phyloP scores from a whole-genome alignment of 2,329 filamentous ascomycete species.

The Emergomyces africanus region DNA sequence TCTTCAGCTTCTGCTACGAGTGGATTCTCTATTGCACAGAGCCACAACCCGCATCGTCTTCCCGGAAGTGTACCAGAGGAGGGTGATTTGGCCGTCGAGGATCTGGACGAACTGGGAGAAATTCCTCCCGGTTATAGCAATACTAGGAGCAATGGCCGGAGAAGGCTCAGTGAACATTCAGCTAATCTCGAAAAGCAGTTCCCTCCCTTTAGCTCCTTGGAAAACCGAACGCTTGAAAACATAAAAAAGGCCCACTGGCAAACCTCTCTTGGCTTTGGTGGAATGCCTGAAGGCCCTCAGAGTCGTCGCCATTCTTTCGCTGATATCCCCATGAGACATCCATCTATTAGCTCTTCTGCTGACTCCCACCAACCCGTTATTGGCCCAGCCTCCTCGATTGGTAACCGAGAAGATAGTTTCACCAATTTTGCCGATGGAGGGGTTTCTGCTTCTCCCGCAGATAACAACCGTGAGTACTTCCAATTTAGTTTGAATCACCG shows the following conservation, averaged over 20 bases:
- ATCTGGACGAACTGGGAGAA: constrained; percentile 31
- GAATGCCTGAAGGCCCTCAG: constrained; percentile 33
- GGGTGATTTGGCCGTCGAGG: constrained; percentile 31
- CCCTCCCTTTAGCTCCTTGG: constrained; percentile 23
- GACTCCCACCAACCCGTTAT: constrained; percentile 17
- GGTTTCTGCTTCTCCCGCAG: constrained; percentile 25
- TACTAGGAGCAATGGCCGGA: constrained; percentile 23
- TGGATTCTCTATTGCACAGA: constrained; percentile 20
- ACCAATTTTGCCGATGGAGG: constrained; percentile 24
- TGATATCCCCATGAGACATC: constrained; percentile 36
- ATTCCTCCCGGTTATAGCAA: constrained; percentile 28
- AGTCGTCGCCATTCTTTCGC: constrained; percentile 41
- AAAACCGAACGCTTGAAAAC: constrained; percentile 34
- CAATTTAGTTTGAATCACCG: constrained; percentile 22
- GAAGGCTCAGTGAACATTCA: constrained; percentile 34
- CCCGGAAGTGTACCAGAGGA: constrained; percentile 32
- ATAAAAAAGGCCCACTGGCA: constrained; percentile 39
- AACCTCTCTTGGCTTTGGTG: constrained; percentile 37
- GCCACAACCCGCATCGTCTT: constrained; percentile 26
- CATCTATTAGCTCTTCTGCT: constrained; percentile 29
- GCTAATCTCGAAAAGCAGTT: constrained; percentile 30
- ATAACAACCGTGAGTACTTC: constrained; percentile 32
- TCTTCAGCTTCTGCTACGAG: constrained; percentile 27
- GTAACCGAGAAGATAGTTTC: constrained; percentile 27
- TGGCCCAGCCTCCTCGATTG: constrained; percentile 13